Evolutionary conservation across 2,329 filamentous ascomycete species (phyloP).

Genomic region (Ceratocystis alfenasii): DNA sequence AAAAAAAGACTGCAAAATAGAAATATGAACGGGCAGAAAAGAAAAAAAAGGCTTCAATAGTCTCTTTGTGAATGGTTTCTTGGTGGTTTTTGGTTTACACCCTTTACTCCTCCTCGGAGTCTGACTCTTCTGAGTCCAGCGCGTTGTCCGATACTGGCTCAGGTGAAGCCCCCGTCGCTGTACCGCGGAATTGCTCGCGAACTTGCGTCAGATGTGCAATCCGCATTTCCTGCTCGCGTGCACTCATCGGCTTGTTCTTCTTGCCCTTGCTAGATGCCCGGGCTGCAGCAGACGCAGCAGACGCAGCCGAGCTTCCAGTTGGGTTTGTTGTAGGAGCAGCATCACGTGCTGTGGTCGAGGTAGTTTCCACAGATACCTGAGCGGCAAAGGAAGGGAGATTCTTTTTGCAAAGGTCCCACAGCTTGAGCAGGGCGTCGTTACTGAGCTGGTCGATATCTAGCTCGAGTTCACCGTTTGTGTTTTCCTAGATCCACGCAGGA

Average conservation of each 20-base stretch:
- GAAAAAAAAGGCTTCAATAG: not conserved
- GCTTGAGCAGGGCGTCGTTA: conserved; percentile 42
- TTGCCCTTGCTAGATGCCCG: conserved; percentile 42
- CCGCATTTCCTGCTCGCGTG: conserved; percentile 53
- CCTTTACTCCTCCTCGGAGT: conserved; percentile 39
- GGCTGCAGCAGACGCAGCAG: conserved; percentile 27
- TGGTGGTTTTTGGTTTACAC: not conserved
- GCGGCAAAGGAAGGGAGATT: conserved; percentile 32
- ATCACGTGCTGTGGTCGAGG: conserved; percentile 25
- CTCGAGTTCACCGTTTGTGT: conserved; percentile 47
- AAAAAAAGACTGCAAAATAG: conserved; percentile 9
- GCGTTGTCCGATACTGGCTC: conserved; percentile 22
- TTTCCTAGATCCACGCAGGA: conserved; percentile 35
- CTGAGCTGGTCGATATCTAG: conserved; percentile 48
- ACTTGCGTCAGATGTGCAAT: conserved; percentile 49
- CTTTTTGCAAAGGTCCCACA: conserved; percentile 38
- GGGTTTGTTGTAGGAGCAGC: conserved; percentile 23
- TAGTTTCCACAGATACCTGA: conserved; percentile 5
- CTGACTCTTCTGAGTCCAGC: conserved; percentile 32
- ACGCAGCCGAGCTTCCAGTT: conserved; percentile 20
- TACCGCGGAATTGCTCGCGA: conserved; percentile 29
- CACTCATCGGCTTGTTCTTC: conserved; percentile 68
- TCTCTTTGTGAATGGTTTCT: not conserved
- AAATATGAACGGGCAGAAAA: conserved; percentile 8
- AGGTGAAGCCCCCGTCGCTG: conserved; percentile 20